Evolutionary conservation across 202 grass and related monocot genomes (phyloP), one percentile per base, ranked within the genome.

Genomic region (Brachypodium distachyon): DNA sequence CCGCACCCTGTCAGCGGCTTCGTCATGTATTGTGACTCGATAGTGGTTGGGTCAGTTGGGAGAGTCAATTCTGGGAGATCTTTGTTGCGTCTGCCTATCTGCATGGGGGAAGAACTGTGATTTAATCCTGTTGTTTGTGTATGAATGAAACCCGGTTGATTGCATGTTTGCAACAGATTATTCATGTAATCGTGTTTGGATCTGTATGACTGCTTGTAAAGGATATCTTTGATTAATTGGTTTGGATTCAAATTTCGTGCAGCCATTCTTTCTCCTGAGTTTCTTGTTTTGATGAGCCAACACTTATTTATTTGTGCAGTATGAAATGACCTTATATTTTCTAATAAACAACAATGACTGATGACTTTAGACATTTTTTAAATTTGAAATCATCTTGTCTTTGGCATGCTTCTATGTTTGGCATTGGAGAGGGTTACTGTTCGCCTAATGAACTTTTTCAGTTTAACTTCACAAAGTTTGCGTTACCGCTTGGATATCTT

Each of bases 121-220:
- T 67, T 74, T 78, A 49, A 55, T 67, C 7, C 18, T 23, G 65
- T 49, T 61, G 65, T 58, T 70, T 80, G 27, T 74, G 17, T 52
- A 36, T 27, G n/a, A n/a, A n/a, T n/a, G 9, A 32, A 22, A 48
- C 41, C 27, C 6, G 41, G 56, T 44, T 52, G 52, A 83, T 52
- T 61, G 64, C 27, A 12, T 61, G 50, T 78, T 44, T 37, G 67
- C 33, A 17, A 68, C 52, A 69, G 43, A 62, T 46, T 76, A 53
- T 81, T 53, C 68, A 74, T 79, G 81, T 75, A 79, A 79, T n/a
- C 1, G 12, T 78, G 52, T 61, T 78, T 53, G 16, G 6, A 17
- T 29, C n/a, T 44, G 40, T 60, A 73, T 16, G 22, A 70, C 11
- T 60, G 67, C 51, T 52, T 74, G 68, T 73, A 83, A 78, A 78